phyloP scores from a whole-genome alignment of 1,284 basidiomycete genomes.

The Ustilago hordei region DNA sequence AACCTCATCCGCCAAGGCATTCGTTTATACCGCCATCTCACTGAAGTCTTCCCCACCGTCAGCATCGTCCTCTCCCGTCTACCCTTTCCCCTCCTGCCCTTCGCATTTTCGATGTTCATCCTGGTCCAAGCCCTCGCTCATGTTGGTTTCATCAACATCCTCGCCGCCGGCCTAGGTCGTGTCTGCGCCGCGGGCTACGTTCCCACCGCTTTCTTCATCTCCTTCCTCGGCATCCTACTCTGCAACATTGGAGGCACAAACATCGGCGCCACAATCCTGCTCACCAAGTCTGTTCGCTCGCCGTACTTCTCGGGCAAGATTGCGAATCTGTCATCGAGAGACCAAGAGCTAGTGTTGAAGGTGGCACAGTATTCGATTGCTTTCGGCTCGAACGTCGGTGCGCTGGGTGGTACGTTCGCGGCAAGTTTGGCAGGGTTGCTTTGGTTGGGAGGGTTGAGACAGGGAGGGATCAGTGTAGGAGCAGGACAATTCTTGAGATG shows the following conservation, averaged over 20 bases:
- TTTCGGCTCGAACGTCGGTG: constrained; percentile 88
- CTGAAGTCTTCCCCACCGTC: constrained; percentile 79
- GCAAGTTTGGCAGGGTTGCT: constrained; percentile 90
- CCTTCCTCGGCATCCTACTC: constrained; percentile 76
- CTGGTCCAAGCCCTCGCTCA: constrained; percentile 85
- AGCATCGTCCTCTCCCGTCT: constrained; percentile 78
- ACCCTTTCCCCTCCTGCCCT: constrained; percentile 85
- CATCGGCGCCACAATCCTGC: constrained; percentile 93
- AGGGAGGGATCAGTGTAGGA: constrained; percentile 81
- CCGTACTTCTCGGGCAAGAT: constrained; percentile 48
- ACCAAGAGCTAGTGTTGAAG: constrained; percentile 61
- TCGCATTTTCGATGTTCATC: constrained; percentile 95
- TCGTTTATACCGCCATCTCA: constrained; percentile 9
- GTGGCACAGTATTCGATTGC: constrained; percentile 76
- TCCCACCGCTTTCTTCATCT: constrained; percentile 73
- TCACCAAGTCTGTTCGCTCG: constrained; percentile 76
- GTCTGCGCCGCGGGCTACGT: constrained; percentile 71
- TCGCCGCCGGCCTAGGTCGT: constrained; percentile 78
- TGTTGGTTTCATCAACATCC: constrained; percentile 91
- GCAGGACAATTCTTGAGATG: constrained; percentile 79
- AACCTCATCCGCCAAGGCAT: constrained; percentile 34
- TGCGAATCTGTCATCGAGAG: constrained; percentile 3
- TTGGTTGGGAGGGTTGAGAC: constrained; percentile 82
- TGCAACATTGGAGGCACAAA: constrained; percentile 94
- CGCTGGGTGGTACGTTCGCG: constrained; percentile 89